Conservation (phyloP, 176 grass and related monocot genomes). For the bread wheat (Triticum aestivum) region DNA sequence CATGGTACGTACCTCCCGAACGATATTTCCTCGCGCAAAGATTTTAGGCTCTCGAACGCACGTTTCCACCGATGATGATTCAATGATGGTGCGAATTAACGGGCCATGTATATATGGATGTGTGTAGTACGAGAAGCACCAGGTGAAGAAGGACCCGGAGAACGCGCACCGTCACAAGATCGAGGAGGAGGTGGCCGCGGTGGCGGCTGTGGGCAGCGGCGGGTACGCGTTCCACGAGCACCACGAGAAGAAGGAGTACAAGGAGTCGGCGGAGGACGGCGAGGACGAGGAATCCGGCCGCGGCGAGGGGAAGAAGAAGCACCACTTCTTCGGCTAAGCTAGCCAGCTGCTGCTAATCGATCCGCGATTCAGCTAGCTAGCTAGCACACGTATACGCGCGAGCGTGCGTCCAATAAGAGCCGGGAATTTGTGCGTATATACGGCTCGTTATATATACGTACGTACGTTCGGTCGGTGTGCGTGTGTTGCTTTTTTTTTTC, state of each 20-base stretch:
- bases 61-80: not conserved
- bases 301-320: slow-evolving; percentile 66
- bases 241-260: slow-evolving; percentile 69
- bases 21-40: not conserved
- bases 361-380: not conserved
- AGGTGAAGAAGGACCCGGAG: slow-evolving; percentile 87
- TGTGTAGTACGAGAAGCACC: slow-evolving; percentile 75
- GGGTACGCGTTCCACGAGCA: slow-evolving; percentile 83
- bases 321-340: slow-evolving; percentile 49
- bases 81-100: not conserved
- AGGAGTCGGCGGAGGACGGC: slow-evolving; percentile 45
- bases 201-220: slow-evolving; percentile 54
- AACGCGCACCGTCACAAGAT: slow-evolving; percentile 72
- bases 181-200: slow-evolving; percentile 63
- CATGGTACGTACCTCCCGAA: slow-evolving; percentile 31
- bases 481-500: too few species aligned
- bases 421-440: not conserved
- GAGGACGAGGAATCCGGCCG: slow-evolving; percentile 39
- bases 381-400: not conserved
- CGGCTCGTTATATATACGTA: not conserved
- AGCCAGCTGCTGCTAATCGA: not conserved
- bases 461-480: not conserved
- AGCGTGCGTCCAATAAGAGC: not conserved
- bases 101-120: not conserved
- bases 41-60: not conserved